Evolutionary conservation across 345 rosid species (phyloP).

Genomic region (Punica granatum): DNA sequence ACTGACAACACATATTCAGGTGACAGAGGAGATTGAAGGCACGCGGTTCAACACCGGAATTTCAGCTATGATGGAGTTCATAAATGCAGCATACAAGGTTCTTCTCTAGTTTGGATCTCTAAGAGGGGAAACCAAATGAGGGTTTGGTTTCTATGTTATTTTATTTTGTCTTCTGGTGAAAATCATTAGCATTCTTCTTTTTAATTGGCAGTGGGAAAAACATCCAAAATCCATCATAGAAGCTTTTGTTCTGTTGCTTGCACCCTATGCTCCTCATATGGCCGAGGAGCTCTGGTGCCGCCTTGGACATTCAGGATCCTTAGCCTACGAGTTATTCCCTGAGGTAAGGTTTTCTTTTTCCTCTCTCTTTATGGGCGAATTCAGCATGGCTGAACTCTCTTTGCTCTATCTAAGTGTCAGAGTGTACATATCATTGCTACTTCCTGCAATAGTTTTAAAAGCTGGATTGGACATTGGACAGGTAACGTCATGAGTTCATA

Average conservation of each 20-base stretch:
- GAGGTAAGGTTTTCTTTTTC: constrained; percentile 48
- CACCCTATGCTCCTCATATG: constrained; percentile 95
- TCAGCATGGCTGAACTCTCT: neutral
- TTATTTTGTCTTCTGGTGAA: neutral
- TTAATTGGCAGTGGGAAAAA: constrained; percentile 55
- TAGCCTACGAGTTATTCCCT: constrained; percentile 68
- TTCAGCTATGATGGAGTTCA: constrained; percentile 97
- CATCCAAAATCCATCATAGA: constrained; percentile 61
- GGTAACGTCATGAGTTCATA: neutral
- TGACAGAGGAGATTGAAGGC: constrained; percentile 82
- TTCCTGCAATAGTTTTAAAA: neutral
- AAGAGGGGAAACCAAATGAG: neutral
- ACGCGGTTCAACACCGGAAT: constrained; percentile 92
- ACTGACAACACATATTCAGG: constrained; percentile 28
- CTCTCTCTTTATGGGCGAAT: neutral
- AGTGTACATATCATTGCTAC: neutral
- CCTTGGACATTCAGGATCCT: constrained; percentile 51
- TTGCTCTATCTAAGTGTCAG: neutral
- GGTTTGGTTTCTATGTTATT: neutral
- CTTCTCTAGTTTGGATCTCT: neutral
- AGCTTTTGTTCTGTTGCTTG: constrained; percentile 65
- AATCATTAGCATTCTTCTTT: neutral
- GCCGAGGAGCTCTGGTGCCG: constrained; percentile 95
- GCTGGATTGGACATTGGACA: no score
- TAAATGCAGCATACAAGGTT: constrained; percentile 88